phyloP scores from a whole-genome alignment of 2,329 filamentous ascomycete species.

The Rhexocercosporidium sp. region DNA sequence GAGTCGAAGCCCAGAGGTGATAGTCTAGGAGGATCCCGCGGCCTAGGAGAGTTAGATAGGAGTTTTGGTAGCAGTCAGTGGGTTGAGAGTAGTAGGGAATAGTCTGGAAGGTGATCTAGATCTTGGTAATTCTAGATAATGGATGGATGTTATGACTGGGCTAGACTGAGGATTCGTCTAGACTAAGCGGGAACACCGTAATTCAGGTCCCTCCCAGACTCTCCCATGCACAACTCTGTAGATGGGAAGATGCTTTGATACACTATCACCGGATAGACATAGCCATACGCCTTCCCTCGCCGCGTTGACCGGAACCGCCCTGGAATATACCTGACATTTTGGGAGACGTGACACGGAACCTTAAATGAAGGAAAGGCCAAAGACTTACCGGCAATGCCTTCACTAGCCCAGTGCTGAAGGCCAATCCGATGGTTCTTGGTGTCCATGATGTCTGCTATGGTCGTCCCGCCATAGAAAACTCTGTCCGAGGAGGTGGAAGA shows the following conservation, averaged over 20 bases:
- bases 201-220: no score
- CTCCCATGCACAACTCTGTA: no score
- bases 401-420: slow-evolving; percentile 53
- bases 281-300: no score
- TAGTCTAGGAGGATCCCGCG: slow-evolving; percentile 59
- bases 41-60: slow-evolving; percentile 40
- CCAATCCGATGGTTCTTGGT: slow-evolving; percentile 51
- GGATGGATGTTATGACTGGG: no score
- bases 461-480: slow-evolving; percentile 56
- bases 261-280: no score
- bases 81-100: background rate
- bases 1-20: slow-evolving; percentile 47
- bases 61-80: background rate
- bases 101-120: background rate
- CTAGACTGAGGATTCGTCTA: no score
- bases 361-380: background rate
- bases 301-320: background rate
- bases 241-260: no score
- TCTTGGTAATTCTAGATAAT: no score
- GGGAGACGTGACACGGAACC: background rate
- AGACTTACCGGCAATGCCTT: slow-evolving; percentile 50
- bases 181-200: no score
- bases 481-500: slow-evolving; percentile 41
- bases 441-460: slow-evolving; percentile 51
- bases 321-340: background rate